Evolutionary conservation across 352 stramenopile genomes (phyloP).

Genomic region (Phytophthora crassamura): DNA sequence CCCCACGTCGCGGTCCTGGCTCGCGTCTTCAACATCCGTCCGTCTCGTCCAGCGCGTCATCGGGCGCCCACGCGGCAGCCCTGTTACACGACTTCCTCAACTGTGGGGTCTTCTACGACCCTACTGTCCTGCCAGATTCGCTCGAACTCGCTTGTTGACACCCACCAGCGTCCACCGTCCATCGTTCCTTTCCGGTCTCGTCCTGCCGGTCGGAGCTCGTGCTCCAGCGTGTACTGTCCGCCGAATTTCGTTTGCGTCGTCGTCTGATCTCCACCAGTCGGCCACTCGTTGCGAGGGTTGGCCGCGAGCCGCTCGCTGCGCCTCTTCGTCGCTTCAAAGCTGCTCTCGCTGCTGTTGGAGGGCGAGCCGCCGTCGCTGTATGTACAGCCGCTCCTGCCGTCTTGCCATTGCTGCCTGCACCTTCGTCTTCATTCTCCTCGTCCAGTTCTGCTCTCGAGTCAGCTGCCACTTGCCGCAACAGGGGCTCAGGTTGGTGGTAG

Average conservation of each 20-base stretch:
- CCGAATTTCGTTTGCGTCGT: not conserved
- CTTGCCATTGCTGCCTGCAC: not conserved
- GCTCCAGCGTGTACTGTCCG: conserved; percentile 7
- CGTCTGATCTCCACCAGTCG: conserved; percentile 7
- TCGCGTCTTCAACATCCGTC: too few relatives aligned
- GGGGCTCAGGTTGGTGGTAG: not conserved
- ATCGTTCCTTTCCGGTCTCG: not conserved
- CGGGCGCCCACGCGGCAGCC: too few relatives aligned
- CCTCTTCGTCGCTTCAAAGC: not conserved
- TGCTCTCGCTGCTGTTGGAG: not conserved
- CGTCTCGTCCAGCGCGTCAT: too few relatives aligned
- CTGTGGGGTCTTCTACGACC: conserved; percentile 5
- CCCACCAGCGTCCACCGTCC: not conserved
- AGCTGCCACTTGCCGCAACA: not conserved
- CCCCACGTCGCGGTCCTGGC: too few relatives aligned
- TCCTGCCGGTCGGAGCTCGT: not conserved
- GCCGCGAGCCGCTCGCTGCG: too few relatives aligned
- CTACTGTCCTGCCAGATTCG: not conserved
- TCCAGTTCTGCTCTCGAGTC: not conserved
- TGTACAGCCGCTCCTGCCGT: not conserved
- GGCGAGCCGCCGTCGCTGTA: not conserved
- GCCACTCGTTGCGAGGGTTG: not conserved
- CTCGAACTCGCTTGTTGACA: not conserved
- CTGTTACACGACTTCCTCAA: conserved; percentile 20
- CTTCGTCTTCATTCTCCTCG: not conserved